Evolutionary conservation across 169 alveolate species (phyloP), one percentile per base, ranked within the genome.

Genomic region (Cryptosporidium sp.): DNA sequence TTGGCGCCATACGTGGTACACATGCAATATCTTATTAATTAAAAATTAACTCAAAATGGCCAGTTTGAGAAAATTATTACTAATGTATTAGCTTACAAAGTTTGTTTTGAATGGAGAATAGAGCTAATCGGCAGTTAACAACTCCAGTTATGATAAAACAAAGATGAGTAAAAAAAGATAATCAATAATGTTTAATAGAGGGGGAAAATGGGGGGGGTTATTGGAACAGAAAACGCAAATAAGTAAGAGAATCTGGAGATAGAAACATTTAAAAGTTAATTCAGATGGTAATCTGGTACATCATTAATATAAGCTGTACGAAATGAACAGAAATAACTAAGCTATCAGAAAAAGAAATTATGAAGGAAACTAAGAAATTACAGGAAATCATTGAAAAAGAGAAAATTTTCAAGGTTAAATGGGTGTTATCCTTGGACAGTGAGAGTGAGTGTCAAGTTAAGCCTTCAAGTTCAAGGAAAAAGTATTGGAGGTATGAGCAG

Each of bases 401-500:
- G 52, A 67, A 21, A 31, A 9, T 33, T 31, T 18, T 67, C 29
- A 39, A 67, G 33, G 10, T 31, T 29, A 26, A 8, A 2, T 26
- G 73, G 48, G 4, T 16, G 14, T 0, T 33, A 26, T 37, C 45
- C 4, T 33, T 39, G 26, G 73, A 67, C 8, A 33, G 18, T 10
- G 29, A 21, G 16, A 16, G 8, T 33, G 52, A 33, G 14, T 33
- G 6, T 67, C 55, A 12, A 16, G 51, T 37, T 14, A 1, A 48
- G 7, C 10, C 3, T 14, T 21, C 26, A n/a, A 33, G 14, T 21
- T 33, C 55, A 23, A 29, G 37, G 41, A 29, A 21, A 2, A 41
- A 35, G 26, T 45, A 45, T 8, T 45, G 65, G 84, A 70, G n/a
- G n/a, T 39, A 70, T 21, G 84, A 70, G 43, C 41, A 70, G 65